These are phyloP conservation scores for Hordeum marinum DNA, from an alignment of 176 grass and related monocot species.

Conservation along the genomic window DNA sequence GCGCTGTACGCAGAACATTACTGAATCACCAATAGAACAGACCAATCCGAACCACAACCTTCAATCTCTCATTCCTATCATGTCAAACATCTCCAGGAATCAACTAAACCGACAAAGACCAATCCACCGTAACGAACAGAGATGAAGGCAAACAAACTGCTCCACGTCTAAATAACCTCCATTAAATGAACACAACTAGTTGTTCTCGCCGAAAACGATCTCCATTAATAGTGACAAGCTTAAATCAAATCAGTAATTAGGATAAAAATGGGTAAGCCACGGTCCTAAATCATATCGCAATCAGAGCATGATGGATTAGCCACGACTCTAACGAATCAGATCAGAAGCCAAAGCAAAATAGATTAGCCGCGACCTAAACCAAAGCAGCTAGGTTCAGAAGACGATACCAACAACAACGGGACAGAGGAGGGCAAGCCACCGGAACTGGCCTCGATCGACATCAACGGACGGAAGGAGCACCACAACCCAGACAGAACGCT, in stretches of 20 bases:
- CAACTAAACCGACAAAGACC: background rate
- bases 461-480: background rate
- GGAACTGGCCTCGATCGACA: background rate
- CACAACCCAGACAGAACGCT: background rate
- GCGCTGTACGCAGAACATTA: background rate
- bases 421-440: background rate
- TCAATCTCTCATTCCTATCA: background rate
- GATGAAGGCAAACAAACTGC: background rate
- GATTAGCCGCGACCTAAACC: background rate
- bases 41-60: background rate
- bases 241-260: background rate
- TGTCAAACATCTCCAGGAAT: background rate
- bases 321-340: background rate
- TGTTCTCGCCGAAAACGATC: background rate
- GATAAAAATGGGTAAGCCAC: background rate
- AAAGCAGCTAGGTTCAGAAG: background rate
- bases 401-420: background rate
- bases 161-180: background rate
- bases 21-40: background rate
- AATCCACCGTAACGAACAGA: background rate
- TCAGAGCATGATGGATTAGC: background rate
- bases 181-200: background rate
- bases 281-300: background rate
- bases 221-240: too few species aligned
- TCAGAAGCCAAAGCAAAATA: background rate